Conservation (phyloP, 2,329 filamentous ascomycete genomes). For the Knufia fluminis region DNA sequence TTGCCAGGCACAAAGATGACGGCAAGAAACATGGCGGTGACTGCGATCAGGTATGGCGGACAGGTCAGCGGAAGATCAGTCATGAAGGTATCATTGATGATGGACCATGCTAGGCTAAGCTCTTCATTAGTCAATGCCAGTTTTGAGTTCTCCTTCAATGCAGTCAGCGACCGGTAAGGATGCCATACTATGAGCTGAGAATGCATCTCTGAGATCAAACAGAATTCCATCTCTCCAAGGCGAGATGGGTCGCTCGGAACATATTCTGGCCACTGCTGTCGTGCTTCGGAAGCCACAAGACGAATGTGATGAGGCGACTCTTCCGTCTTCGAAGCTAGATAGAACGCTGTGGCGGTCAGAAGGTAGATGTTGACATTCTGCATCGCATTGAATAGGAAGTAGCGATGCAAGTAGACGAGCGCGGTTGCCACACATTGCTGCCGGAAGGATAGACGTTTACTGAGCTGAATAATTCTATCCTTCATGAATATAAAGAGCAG, state of each 20-base stretch:
- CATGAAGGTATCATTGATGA: slow-evolving; percentile 88
- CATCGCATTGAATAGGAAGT: slow-evolving; percentile 85
- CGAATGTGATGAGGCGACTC: slow-evolving; percentile 95
- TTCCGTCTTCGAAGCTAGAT: slow-evolving; percentile 96
- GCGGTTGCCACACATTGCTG: slow-evolving; percentile 92
- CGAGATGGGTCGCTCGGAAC: slow-evolving; percentile 69
- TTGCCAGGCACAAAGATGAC: slow-evolving; percentile 62
- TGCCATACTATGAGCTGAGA: slow-evolving; percentile 85
- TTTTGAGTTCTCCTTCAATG: slow-evolving; percentile 46
- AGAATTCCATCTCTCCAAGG: slow-evolving; percentile 89
- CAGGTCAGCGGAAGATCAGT: slow-evolving; percentile 82
- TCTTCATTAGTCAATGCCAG: slow-evolving; percentile 71
- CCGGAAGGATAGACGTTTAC: slow-evolving; percentile 70
- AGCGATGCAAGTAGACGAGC: slow-evolving; percentile 87
- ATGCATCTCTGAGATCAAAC: slow-evolving; percentile 80
- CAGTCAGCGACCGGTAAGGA: slow-evolving; percentile 72
- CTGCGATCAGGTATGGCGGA: slow-evolving; percentile 77
- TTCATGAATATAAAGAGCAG: slow-evolving; percentile 88
- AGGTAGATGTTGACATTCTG: slow-evolving; percentile 89
- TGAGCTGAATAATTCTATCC: slow-evolving; percentile 73
- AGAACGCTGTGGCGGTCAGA: slow-evolving; percentile 84
- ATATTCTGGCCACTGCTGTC: slow-evolving; percentile 74
- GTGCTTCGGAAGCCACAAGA: slow-evolving; percentile 76
- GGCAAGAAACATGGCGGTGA: slow-evolving; percentile 74
- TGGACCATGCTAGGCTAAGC: slow-evolving; percentile 63